A percentile compares a stretch with the other conserved stretches of the same genome.
These are phyloP conservation scores for Nemania sp. DNA, from an alignment of 2,329 filamentous ascomycete genomes.

Conservation along the genomic window DNA sequence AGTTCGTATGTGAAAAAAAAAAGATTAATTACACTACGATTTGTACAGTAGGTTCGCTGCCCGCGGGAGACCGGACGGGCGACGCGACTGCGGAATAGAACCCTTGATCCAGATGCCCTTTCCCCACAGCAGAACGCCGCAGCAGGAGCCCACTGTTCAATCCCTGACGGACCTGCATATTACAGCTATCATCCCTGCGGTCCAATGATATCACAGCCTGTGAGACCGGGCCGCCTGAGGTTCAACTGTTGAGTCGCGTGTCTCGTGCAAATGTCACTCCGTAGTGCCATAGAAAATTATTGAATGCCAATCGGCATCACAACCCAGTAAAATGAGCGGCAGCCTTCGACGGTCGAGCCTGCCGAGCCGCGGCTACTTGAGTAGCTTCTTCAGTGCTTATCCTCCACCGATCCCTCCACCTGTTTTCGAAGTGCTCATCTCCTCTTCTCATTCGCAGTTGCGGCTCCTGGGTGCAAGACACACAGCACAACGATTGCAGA, in stretches of 20 bases:
- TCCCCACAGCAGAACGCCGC: constrained; percentile 1
- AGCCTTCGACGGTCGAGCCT: not conserved
- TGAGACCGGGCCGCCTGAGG: constrained; percentile 2
- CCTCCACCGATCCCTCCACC: no score
- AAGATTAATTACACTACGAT: no score
- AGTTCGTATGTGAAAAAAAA: no score
- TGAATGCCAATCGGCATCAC: no score
- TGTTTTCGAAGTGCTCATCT: no score
- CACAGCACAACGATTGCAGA: no score
- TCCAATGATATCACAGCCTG: constrained; percentile 30
- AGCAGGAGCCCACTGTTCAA: not conserved
- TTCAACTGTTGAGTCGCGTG: constrained; percentile 37
- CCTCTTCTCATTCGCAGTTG: not conserved
- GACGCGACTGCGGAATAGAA: no score
- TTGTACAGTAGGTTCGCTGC: no score
- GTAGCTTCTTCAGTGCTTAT: not conserved
- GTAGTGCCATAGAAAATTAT: no score
- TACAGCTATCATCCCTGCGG: constrained; percentile 2
- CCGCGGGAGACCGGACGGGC: no score
- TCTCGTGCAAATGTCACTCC: constrained; percentile 29
- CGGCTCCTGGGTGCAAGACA: no score
- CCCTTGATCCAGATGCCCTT: not conserved
- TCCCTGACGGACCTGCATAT: constrained; percentile 20
- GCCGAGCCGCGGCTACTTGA: constrained; percentile 16
- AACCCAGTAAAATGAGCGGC: not conserved